Percentiles rank a stretch among this genome's conserved stretches.
Evolutionary conservation across 2,329 filamentous ascomycete species (phyloP).

Genomic region (Sclerotinia glacialis): DNA sequence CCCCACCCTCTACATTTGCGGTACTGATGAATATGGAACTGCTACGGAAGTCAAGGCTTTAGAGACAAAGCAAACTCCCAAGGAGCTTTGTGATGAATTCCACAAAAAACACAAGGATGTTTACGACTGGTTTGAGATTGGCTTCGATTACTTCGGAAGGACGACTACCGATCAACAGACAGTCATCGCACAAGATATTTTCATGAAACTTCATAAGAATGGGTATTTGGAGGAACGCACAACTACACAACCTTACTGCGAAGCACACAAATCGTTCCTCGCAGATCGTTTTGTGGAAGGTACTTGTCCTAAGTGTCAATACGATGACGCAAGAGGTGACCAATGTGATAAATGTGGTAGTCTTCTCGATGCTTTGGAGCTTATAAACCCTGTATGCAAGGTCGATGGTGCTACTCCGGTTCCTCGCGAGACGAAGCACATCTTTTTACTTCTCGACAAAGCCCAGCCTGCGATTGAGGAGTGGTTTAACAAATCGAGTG

Average conservation of each 20-base stretch:
- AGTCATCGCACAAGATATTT: constrained; percentile 89
- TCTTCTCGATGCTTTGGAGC: constrained; percentile 56
- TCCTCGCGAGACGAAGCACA: constrained; percentile 79
- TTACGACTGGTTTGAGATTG: constrained; percentile 95
- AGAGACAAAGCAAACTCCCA: constrained; percentile 77
- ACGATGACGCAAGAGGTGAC: constrained; percentile 68
- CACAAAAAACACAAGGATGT: constrained; percentile 85
- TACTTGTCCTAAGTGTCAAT: constrained; percentile 70
- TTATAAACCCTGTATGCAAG: constrained; percentile 88
- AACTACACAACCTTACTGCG: constrained; percentile 88
- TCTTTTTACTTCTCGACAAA: constrained; percentile 83
- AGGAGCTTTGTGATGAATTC: constrained; percentile 88
- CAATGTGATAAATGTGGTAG: constrained; percentile 72
- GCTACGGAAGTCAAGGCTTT: constrained; percentile 95
- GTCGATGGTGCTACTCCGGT: constrained; percentile 81
- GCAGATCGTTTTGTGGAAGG: constrained; percentile 86
- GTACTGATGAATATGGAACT: constrained; percentile 92
- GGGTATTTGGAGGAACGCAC: constrained; percentile 83
- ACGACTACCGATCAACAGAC: constrained; percentile 89
- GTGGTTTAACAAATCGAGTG: constrained; percentile 73
- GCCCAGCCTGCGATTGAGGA: constrained; percentile 72
- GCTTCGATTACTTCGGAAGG: constrained; percentile 91
- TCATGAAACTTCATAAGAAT: constrained; percentile 81
- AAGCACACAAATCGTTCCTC: constrained; percentile 70
- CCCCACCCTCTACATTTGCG: constrained; percentile 82